Base-by-base conservation (phyloP, 83 land plant species). In the Diphasiastrum complanatum region DNA sequence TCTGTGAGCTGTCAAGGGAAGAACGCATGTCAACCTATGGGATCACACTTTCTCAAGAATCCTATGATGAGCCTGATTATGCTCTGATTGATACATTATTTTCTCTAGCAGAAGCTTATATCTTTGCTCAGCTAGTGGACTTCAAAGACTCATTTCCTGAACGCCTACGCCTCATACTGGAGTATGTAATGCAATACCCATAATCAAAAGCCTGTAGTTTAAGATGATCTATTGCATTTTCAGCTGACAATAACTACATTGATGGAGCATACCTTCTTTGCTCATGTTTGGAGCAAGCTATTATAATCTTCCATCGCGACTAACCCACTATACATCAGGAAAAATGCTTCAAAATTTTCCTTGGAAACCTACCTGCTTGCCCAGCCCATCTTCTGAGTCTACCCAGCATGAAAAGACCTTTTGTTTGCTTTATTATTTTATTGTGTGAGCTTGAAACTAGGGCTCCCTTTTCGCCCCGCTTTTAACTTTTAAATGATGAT, bases 61-160 rank as follows among this genome's bases (percentile, higher is more conserved):
- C 99, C 34, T 95, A 79, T 71, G 97, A 95, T 62, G 97, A 89
- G 68, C 99, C 99, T 62, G 97, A 89, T 61, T 95, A 89, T 82
- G 97, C 93, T 64, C 85, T 95, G 16, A 84, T 95, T 69, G 99
- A 95, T 63, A 95, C 99, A 1, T 85, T 95, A 31, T 95, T 95
- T 51, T 89, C 99, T 18, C 78, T 95, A 19, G 97, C 93, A 27
- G 99, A 89, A 72, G 99, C 99, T 18, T 95, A 89, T 76, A 70
- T 95, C 27, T 95, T 95, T 81, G 92, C 97, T 6, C 99, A 95
- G 68, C 82, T 95, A 43, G 99, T 95, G 65, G 93, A 82, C 49
- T 84, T 82, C 52, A 83, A 58, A 72, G 99, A 95, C 66, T 67
- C 70, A 0, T 64, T 72, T 82, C 93, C 99, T 43, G 74, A 63